Conservation (phyloP, 768 basidiomycete species). For the Chlorophyllum brunneum region DNA sequence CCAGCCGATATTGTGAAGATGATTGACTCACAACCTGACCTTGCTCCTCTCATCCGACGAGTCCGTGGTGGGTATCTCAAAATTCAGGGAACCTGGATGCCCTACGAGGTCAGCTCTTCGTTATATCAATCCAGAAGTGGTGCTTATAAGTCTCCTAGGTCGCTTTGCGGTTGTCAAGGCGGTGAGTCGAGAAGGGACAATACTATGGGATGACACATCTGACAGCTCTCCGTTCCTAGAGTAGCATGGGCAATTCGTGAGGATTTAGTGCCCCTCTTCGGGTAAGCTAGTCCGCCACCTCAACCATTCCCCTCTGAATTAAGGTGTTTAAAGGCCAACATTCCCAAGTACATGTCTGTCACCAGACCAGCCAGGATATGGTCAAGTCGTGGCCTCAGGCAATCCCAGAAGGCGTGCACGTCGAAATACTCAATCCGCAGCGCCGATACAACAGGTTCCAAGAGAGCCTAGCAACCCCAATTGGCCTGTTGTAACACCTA, state of each 20-base stretch:
- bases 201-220: slow-evolving; percentile 9
- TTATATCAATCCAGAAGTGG: not conserved
- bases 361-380: slow-evolving; percentile 83
- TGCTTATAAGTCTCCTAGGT: slow-evolving; percentile 41
- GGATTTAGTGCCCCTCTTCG: slow-evolving; percentile 84
- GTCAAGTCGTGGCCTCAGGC: slow-evolving; percentile 68
- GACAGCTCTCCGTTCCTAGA: slow-evolving; percentile 32
- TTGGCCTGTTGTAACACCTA: slow-evolving; percentile 49
- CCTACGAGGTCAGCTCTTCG: slow-evolving; percentile 62
- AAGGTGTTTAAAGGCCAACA: slow-evolving; percentile 51
- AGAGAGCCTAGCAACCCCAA: slow-evolving; percentile 27
- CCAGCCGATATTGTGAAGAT: slow-evolving; percentile 90
- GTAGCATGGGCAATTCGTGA: slow-evolving; percentile 88
- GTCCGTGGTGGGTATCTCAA: slow-evolving; percentile 88
- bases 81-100: slow-evolving; percentile 95
- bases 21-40: slow-evolving; percentile 87
- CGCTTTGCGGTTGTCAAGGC: slow-evolving; percentile 72
- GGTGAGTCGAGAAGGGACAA: slow-evolving; percentile 43
- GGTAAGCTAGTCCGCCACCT: slow-evolving; percentile 40
- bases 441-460: slow-evolving; percentile 25
- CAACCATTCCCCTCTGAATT: not conserved
- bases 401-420: slow-evolving; percentile 60
- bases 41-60: slow-evolving; percentile 76
- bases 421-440: slow-evolving; percentile 39
- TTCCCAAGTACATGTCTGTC: slow-evolving; percentile 82